A percentile compares a stretch with the other conserved stretches of the same genome.
Conservation (phyloP, 306 rosid species). For the Lithocarpus polystachyus region DNA sequence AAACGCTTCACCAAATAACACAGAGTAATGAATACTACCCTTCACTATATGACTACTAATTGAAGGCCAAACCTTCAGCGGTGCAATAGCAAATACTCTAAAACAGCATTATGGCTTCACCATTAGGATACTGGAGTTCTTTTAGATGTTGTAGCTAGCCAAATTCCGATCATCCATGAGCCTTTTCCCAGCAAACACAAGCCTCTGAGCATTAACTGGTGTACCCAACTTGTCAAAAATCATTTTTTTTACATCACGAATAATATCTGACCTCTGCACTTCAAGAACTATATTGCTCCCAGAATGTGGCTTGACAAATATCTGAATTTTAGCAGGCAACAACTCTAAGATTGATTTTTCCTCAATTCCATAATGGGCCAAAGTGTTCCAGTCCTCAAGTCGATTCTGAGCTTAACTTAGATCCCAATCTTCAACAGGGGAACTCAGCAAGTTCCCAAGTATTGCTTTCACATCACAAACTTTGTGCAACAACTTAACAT, state of each 20-base stretch:
- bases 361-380: neutral
- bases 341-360: conserved; percentile 6
- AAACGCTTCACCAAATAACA: too few species aligned
- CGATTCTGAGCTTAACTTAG: conserved; percentile 2
- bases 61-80: too few species aligned
- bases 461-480: conserved; percentile 10
- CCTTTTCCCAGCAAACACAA: neutral
- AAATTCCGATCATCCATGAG: conserved; percentile 5
- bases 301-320: neutral
- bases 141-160: conserved; percentile 1
- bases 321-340: conserved; percentile 13
- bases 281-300: too few species aligned
- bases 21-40: too few species aligned
- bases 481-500: conserved; percentile 7
- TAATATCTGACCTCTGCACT: neutral
- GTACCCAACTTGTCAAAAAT: conserved; percentile 1
- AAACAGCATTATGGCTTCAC: too few species aligned
- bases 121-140: too few species aligned
- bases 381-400: conserved; percentile 10
- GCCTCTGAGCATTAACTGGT: conserved; percentile 6
- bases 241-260: conserved; percentile 7
- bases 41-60: too few species aligned
- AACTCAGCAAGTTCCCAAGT: conserved; percentile 3
- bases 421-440: neutral
- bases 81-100: too few species aligned